Evolutionary conservation across 1,139 yeast species (phyloP).

Genomic region (Sugiyamaella xylanicola): DNA sequence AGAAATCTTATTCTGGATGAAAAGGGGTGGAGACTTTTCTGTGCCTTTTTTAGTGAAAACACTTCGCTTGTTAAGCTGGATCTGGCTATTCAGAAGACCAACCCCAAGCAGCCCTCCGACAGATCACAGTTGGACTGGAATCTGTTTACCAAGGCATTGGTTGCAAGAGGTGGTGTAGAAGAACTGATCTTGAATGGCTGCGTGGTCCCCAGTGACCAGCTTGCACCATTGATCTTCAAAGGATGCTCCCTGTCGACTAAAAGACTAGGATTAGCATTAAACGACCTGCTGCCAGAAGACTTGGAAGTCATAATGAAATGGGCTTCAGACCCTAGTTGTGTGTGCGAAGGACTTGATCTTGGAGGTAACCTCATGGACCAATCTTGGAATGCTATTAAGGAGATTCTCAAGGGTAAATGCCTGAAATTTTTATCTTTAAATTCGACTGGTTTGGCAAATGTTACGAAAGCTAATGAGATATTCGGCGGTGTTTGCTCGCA

Average conservation of each 20-base stretch:
- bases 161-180: constrained; percentile 69
- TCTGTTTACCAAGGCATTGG: constrained; percentile 61
- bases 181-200: constrained; percentile 85
- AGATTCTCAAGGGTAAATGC: constrained; percentile 26
- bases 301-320: constrained; percentile 60
- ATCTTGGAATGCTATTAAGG: constrained; percentile 46
- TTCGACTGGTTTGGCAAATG: constrained; percentile 59
- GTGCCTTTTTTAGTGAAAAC: constrained; percentile 68
- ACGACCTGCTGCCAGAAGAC: constrained; percentile 61
- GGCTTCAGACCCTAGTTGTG: constrained; percentile 56
- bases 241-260: constrained; percentile 59
- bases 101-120: constrained; percentile 20
- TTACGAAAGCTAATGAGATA: constrained; percentile 57
- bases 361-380: constrained; percentile 75
- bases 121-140: constrained; percentile 80
- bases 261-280: constrained; percentile 76
- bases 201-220: constrained; percentile 53
- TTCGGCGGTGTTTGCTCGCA: constrained; percentile 53
- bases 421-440: constrained; percentile 69
- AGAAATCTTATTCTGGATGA: constrained; percentile 76
- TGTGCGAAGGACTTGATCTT: constrained; percentile 78
- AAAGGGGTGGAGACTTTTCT: constrained; percentile 71
- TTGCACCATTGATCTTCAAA: constrained; percentile 52
- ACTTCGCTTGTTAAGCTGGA: constrained; percentile 66
- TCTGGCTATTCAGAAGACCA: constrained; percentile 43